Percentiles rank a stretch among this genome's conserved stretches.
These are phyloP conservation scores for Brasenia schreberi DNA, from an alignment of 164 flowering plant species.

Conservation along the genomic window DNA sequence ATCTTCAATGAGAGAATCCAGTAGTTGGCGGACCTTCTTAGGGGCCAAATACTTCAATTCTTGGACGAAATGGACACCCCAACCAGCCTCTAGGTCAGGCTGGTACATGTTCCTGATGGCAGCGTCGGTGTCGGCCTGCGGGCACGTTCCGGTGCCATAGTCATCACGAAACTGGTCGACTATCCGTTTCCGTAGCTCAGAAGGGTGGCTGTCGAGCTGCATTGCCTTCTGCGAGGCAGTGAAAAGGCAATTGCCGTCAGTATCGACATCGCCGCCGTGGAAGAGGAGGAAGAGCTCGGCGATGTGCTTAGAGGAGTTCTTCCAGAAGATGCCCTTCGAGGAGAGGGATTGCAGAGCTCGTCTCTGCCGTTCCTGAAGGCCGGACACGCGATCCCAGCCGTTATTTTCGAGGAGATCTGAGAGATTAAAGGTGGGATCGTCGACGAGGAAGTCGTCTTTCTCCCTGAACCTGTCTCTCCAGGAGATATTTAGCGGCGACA, in stretches of 20 bases:
- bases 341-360: slow-evolving; percentile 4
- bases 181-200: slow-evolving; percentile 7
- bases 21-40: slow-evolving; percentile 5
- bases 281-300: slow-evolving; percentile 11
- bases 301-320: slow-evolving; percentile 8
- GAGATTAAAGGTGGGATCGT: not conserved
- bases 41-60: slow-evolving; percentile 9
- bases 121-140: slow-evolving; percentile 5
- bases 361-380: slow-evolving; percentile 6
- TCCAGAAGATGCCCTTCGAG: slow-evolving; percentile 12
- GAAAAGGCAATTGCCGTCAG: slow-evolving; percentile 15
- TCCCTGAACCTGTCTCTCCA: not conserved
- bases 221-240: slow-evolving; percentile 7
- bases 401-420: not conserved
- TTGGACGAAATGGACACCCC: slow-evolving; percentile 15
- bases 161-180: slow-evolving; percentile 9
- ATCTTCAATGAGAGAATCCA: slow-evolving; percentile 8
- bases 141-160: slow-evolving; percentile 3
- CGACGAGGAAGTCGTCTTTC: slow-evolving; percentile 1
- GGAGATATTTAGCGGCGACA: slow-evolving; percentile 4
- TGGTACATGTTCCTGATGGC: slow-evolving; percentile 9
- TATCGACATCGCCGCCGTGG: slow-evolving; percentile 14
- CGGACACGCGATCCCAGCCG: slow-evolving; percentile 10
- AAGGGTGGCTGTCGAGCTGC: slow-evolving; percentile 3
- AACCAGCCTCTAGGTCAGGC: slow-evolving; percentile 10